These are phyloP conservation scores for Nakazawaea ishiwadae DNA, from an alignment of 805 yeast species.

Conservation along the genomic window DNA sequence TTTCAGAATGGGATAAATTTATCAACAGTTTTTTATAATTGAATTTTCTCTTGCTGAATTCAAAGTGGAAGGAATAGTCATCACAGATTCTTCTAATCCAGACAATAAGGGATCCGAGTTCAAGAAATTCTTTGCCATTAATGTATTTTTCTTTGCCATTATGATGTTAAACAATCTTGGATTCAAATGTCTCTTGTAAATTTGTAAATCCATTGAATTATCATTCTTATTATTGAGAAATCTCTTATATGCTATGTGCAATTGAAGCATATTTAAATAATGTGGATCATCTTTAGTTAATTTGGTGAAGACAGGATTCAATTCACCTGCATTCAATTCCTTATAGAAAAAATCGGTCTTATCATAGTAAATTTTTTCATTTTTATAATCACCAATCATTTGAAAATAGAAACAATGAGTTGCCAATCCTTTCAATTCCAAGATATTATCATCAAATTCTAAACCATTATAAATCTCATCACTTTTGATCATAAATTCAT, in stretches of 20 bases:
- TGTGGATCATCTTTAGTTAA: slow-evolving; percentile 13
- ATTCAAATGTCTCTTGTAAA: not conserved
- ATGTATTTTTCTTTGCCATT: slow-evolving; percentile 24
- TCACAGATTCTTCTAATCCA: slow-evolving; percentile 44
- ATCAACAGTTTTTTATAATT: slow-evolving; percentile 7
- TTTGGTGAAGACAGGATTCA: slow-evolving; percentile 15
- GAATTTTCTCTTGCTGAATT: slow-evolving; percentile 13
- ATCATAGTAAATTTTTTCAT: slow-evolving; percentile 7
- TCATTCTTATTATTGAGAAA: slow-evolving; percentile 14
- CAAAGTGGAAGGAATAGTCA: slow-evolving; percentile 36
- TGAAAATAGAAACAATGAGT: slow-evolving; percentile 18
- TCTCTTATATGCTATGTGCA: slow-evolving; percentile 16
- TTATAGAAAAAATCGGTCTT: slow-evolving; percentile 6
- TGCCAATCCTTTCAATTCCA: slow-evolving; percentile 16
- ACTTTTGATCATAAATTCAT: slow-evolving; percentile 11
- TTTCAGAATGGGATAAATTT: slow-evolving; percentile 6
- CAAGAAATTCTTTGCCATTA: slow-evolving; percentile 26
- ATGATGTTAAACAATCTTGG: slow-evolving; percentile 24
- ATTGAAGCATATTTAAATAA: slow-evolving; percentile 2
- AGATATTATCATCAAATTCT: slow-evolving; percentile 11
- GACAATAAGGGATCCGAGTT: slow-evolving; percentile 44
- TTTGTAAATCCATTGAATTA: slow-evolving; percentile 19
- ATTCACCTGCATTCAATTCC: slow-evolving; percentile 1
- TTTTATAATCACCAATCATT: slow-evolving; percentile 11
- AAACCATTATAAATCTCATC: slow-evolving; percentile 13